Conservation (phyloP, 1,139 yeast genomes). For the Taiozyma onychis region DNA sequence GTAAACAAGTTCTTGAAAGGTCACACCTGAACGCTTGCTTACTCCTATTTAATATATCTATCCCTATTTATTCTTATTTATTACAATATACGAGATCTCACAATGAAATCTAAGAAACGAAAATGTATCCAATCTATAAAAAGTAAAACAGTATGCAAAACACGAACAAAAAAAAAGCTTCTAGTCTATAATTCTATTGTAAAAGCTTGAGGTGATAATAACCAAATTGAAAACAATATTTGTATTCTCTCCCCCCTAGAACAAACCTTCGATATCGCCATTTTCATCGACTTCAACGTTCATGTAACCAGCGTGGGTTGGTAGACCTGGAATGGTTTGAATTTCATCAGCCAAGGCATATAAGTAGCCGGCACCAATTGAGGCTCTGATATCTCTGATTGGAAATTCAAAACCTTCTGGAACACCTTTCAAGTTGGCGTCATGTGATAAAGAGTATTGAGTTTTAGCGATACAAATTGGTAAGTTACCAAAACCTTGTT, state of each 20-base stretch:
- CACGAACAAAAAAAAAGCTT: neutral
- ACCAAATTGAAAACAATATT: neutral
- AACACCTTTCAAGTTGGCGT: conserved; percentile 75
- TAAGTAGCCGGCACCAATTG: conserved; percentile 80
- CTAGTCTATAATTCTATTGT: neutral
- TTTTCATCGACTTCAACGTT: conserved; percentile 75
- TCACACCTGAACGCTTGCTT: conserved; percentile 1
- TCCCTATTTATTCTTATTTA: conserved; percentile 5
- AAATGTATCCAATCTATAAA: neutral
- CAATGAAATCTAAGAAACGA: neutral
- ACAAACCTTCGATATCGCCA: conserved; percentile 76
- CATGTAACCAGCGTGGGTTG: conserved; percentile 82
- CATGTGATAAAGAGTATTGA: conserved; percentile 77
- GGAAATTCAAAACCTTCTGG: conserved; percentile 78
- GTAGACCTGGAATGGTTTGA: conserved; percentile 79
- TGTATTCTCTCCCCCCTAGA: conserved; percentile 29
- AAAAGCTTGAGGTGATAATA: neutral
- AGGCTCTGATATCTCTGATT: conserved; percentile 72
- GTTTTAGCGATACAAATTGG: conserved; percentile 84
- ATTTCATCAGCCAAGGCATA: conserved; percentile 81
- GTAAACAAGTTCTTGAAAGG: conserved; percentile 74
- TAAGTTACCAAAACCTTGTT: conserved; percentile 67
- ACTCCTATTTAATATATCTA: conserved; percentile 2
- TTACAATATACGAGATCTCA: neutral
- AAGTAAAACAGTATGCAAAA: neutral